A percentile compares a stretch with the other conserved stretches of the same genome.
phyloP scores from a whole-genome alignment of 805 yeast species.

The Pichia nakasei region DNA sequence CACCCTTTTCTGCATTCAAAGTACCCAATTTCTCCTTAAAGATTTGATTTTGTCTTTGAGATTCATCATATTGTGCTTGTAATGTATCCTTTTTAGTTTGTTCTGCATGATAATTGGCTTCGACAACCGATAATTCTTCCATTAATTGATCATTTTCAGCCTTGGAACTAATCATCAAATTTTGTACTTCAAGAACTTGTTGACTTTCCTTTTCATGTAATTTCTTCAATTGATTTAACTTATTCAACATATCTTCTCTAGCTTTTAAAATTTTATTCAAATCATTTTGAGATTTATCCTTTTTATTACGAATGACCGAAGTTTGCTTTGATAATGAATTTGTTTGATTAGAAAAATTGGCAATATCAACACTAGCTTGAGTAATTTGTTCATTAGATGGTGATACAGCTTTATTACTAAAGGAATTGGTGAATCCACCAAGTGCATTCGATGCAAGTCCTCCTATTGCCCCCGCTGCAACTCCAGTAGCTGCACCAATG shows the following conservation, averaged over 20 bases:
- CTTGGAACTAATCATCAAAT: slow-evolving; percentile 46
- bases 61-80: slow-evolving; percentile 50
- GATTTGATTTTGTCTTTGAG: slow-evolving; percentile 58
- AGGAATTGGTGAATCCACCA: neutral
- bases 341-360: slow-evolving; percentile 78
- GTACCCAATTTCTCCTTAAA: slow-evolving; percentile 61
- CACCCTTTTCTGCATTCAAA: slow-evolving; percentile 57
- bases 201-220: slow-evolving; percentile 73
- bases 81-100: slow-evolving; percentile 55
- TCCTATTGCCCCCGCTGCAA: slow-evolving; percentile 5
- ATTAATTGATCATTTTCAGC: slow-evolving; percentile 61
- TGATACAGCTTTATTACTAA: slow-evolving; percentile 1
- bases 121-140: slow-evolving; percentile 65
- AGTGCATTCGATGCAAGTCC: neutral
- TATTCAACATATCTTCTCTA: slow-evolving; percentile 66
- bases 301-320: slow-evolving; percentile 57
- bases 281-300: slow-evolving; percentile 69
- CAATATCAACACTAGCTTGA: slow-evolving; percentile 75
- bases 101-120: slow-evolving; percentile 67
- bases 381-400: slow-evolving; percentile 57
- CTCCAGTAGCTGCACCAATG: neutral
- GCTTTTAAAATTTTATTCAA: slow-evolving; percentile 55
- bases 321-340: slow-evolving; percentile 72
- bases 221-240: slow-evolving; percentile 54
- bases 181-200: slow-evolving; percentile 66